phyloP scores from a whole-genome alignment of 2,329 filamentous ascomycete species.

The Penicillium sp. region DNA sequence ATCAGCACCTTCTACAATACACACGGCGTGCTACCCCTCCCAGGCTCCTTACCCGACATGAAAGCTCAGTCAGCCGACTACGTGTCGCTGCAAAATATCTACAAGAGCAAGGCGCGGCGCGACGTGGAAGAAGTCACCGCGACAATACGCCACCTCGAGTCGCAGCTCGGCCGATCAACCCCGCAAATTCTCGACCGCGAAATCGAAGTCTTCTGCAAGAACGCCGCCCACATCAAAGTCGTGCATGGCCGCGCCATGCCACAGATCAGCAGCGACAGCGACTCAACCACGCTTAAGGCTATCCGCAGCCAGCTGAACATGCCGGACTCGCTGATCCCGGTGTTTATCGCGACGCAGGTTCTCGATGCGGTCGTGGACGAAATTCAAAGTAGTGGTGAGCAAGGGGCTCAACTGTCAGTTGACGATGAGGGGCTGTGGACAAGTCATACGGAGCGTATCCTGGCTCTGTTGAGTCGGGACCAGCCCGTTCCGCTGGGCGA shows the following conservation, averaged over 20 bases:
- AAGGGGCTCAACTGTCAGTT: slow-evolving; percentile 25
- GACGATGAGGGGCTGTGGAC: slow-evolving; percentile 38
- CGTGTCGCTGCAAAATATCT: slow-evolving; percentile 86
- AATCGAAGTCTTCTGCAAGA: slow-evolving; percentile 92
- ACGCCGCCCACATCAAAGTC: slow-evolving; percentile 88
- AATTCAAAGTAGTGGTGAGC: slow-evolving; percentile 49
- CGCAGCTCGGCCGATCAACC: slow-evolving; percentile 49
- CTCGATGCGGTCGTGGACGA: slow-evolving; percentile 52
- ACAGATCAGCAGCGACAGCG: slow-evolving; percentile 44
- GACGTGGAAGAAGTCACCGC: slow-evolving; percentile 75
- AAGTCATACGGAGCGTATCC: slow-evolving; percentile 30
- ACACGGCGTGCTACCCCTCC: slow-evolving; percentile 74
- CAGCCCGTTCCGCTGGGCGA: slow-evolving; percentile 51
- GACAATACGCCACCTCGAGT: slow-evolving; percentile 60
- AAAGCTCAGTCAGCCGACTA: slow-evolving; percentile 92
- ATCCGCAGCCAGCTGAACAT: slow-evolving; percentile 44
- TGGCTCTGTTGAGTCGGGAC: slow-evolving; percentile 39
- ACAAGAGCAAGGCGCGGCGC: slow-evolving; percentile 80
- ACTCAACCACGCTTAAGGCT: slow-evolving; percentile 44
- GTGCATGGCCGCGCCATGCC: slow-evolving; percentile 66
- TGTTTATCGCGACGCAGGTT: slow-evolving; percentile 66
- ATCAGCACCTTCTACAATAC: slow-evolving; percentile 74
- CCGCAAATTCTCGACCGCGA: slow-evolving; percentile 65
- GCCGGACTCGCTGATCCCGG: slow-evolving; percentile 62
- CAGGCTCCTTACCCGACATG: slow-evolving; percentile 93